Percentiles rank a stretch among this genome's conserved stretches.
These are phyloP conservation scores for Hyaloperonospora arabidopsidis DNA, from an alignment of 352 stramenopile species.

Conservation along the genomic window DNA sequence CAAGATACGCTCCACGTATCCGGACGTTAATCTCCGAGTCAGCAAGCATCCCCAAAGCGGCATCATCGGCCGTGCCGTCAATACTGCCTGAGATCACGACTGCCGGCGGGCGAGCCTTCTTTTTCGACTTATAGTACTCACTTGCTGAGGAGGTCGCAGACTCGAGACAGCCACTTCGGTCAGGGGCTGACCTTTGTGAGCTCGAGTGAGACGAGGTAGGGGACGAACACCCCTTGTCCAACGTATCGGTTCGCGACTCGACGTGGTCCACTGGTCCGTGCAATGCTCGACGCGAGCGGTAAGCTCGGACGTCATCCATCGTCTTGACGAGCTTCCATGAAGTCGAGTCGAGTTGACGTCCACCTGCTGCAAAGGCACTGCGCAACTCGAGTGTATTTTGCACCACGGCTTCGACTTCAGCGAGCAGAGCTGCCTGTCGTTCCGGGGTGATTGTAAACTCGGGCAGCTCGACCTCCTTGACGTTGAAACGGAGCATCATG, in stretches of 20 bases:
- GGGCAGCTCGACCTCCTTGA: constrained; percentile 30
- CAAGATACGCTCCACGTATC: constrained; percentile 36
- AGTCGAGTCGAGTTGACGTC: constrained; percentile 28
- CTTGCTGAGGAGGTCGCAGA: constrained; percentile 17
- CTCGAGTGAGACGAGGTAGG: constrained; percentile 25
- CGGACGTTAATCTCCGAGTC: constrained; percentile 32
- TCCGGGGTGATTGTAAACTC: constrained; percentile 22
- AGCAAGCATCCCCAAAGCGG: constrained; percentile 35
- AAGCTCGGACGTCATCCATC: constrained; percentile 32
- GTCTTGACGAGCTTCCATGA: constrained; percentile 38
- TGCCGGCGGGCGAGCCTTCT: constrained; percentile 22
- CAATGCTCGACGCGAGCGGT: constrained; percentile 33
- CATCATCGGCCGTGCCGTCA: constrained; percentile 36
- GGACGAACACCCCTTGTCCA: constrained; percentile 20
- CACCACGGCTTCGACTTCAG: constrained; percentile 29
- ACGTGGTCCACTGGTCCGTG: constrained; percentile 13
- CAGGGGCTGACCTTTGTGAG: constrained; percentile 11
- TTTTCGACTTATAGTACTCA: constrained; percentile 15
- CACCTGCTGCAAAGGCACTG: constrained; percentile 22
- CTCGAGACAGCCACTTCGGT: constrained; percentile 18
- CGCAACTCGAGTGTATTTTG: constrained; percentile 32
- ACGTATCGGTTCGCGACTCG: constrained; percentile 16
- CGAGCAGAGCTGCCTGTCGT: constrained; percentile 18
- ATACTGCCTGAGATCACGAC: constrained; percentile 33
- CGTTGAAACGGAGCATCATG: not conserved